These are phyloP conservation scores for Centrapalus pauciflorus DNA, from an alignment of 129 eudicot species.

Conservation along the genomic window DNA sequence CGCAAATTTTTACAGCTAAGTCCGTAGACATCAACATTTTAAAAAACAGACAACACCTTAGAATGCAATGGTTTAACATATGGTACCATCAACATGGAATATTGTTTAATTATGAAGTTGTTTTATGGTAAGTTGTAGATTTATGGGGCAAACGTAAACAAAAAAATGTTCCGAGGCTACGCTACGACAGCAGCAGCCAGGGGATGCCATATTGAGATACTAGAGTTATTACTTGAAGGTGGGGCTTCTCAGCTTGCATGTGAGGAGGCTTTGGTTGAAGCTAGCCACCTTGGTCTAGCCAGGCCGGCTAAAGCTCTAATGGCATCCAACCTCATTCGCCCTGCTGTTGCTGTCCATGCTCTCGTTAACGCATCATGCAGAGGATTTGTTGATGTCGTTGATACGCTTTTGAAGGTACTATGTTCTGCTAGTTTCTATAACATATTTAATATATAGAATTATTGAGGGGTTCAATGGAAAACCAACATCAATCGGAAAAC, in stretches of 20 bases:
- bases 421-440: not conserved
- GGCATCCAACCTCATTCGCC: slow-evolving; percentile 68
- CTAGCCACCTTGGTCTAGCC: slow-evolving; percentile 60
- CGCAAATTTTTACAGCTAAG: too few species aligned
- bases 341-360: slow-evolving; percentile 61
- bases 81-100: not conserved
- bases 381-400: slow-evolving; percentile 62
- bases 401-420: slow-evolving; percentile 71
- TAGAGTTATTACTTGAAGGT: slow-evolving; percentile 57
- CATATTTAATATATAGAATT: too few species aligned
- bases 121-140: slow-evolving; percentile 29
- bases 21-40: too few species aligned
- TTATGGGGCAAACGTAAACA: slow-evolving; percentile 71
- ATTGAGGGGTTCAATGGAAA: too few species aligned
- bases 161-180: slow-evolving; percentile 71
- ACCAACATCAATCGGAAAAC: too few species aligned
- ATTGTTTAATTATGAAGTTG: not conserved
- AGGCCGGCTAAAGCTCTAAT: slow-evolving; percentile 52
- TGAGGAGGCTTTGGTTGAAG: slow-evolving; percentile 85
- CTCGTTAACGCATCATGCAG: slow-evolving; percentile 67
- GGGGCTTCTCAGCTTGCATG: slow-evolving; percentile 73
- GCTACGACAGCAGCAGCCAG: slow-evolving; percentile 80
- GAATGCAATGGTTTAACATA: not conserved
- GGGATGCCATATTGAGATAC: slow-evolving; percentile 64
- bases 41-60: too few species aligned